Evolutionary conservation across 225 moss, liverwort and hornwort species (phyloP), one percentile per base, ranked within the genome.

Genomic region (Neckera pumila): DNA sequence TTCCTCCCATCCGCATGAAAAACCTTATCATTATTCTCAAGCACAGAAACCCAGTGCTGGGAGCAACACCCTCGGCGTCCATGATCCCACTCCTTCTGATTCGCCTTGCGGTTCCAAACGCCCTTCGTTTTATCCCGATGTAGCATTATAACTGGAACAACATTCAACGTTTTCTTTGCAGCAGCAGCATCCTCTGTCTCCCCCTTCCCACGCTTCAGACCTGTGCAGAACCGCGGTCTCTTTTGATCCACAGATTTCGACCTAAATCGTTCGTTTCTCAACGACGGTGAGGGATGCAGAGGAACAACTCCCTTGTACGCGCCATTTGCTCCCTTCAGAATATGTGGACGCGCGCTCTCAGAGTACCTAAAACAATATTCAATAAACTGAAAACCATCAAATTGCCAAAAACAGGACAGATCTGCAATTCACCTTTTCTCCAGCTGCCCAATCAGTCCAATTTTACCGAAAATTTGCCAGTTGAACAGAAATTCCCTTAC

Each of bases 1-100:
- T 74, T 74, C 51, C 63, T 51, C 11, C 76, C 81, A 31, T 92
- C 80, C 36, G 34, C 72, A 58, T 80, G 79, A 20, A 80, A 74
- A 33, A 90, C 70, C 58, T 78, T 88, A 22, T 90, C 54, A 11
- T 71, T 80, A 33, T 78, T 86, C 9, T 83, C 86, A 45, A 93
- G 88, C 42, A 91, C 47, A 64, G 89, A 92, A 71, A 92, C 45
- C 92, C 90, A 93, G 1, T 86, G 88, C 38, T 88, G 77, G 11
- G 81, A 90, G 74, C 92, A 92, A 36, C 93, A 90, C 23, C 89
- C 73, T 77, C 49, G 76, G 56, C 89, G 60, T 66, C 60, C 74
- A 40, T 33, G 49, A 87, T 90, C 67, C 89, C 90, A 88, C 72
- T 89, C 87, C 59, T 77, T 89, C 40, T 79, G 66, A 82, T 84